Evolutionary conservation across 768 basidiomycete genomes (phyloP).

Genomic region (Asterophora lycoperdoides): DNA sequence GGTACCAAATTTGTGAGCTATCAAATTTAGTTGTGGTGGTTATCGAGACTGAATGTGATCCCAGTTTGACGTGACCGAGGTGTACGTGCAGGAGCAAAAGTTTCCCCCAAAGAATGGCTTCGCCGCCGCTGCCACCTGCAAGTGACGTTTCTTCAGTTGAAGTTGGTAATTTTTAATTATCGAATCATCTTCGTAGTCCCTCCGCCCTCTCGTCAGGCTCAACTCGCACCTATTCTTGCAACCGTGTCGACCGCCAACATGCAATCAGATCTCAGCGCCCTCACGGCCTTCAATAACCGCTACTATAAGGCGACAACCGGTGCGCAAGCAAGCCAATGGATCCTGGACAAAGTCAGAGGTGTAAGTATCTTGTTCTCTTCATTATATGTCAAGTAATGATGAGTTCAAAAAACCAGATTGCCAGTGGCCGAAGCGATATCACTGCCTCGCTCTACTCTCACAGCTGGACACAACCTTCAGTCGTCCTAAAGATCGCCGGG

Average conservation of each 20-base stretch:
- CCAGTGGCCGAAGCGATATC: constrained; percentile 10
- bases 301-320: constrained; percentile 39
- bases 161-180: not conserved
- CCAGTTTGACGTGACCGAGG: constrained; percentile 40
- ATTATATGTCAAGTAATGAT: not conserved
- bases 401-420: constrained; percentile 17
- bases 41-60: not conserved
- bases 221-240: constrained; percentile 23
- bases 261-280: constrained; percentile 29
- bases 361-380: constrained; percentile 18
- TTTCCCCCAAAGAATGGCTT: constrained; percentile 15
- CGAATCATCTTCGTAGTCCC: constrained; percentile 20
- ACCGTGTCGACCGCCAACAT: constrained; percentile 30
- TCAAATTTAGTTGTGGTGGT: not conserved
- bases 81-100: constrained; percentile 31
- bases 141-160: not conserved
- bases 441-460: constrained; percentile 11
- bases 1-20: constrained; percentile 32
- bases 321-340: constrained; percentile 34
- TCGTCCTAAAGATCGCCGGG: constrained; percentile 16
- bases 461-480: constrained; percentile 13
- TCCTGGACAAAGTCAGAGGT: constrained; percentile 27
- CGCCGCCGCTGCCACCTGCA: constrained; percentile 27
- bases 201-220: constrained; percentile 27
- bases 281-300: constrained; percentile 40